These are phyloP conservation scores for Rosa lucieae DNA, from an alignment of 306 rosid genomes.

Conservation along the genomic window DNA sequence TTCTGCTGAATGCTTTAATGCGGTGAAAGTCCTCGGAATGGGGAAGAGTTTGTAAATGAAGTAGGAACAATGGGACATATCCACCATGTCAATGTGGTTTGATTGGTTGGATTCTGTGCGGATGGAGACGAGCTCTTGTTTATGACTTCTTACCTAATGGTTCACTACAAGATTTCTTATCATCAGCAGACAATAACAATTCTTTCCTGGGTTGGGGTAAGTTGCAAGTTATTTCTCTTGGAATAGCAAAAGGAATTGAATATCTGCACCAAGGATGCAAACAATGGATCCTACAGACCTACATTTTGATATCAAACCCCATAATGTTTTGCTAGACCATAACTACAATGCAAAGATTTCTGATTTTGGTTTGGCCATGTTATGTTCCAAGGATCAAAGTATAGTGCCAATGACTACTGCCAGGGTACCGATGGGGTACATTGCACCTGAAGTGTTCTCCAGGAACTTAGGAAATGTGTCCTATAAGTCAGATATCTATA, in stretches of 20 bases:
- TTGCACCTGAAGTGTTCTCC: constrained; percentile 1
- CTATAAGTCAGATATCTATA: constrained; percentile 26
- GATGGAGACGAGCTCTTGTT: constrained; percentile 39
- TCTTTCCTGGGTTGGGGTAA: constrained; percentile 29
- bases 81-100: constrained; percentile 45
- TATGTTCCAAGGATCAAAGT: constrained; percentile 1
- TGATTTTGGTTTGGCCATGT: not conserved
- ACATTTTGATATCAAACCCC: constrained; percentile 1
- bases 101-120: constrained; percentile 45
- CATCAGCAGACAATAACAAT: not conserved
- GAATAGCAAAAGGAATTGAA: not conserved
- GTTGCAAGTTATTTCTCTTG: constrained; percentile 25
- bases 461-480: not conserved
- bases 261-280: not conserved
- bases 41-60: constrained; percentile 21
- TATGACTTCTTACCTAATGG: not conserved
- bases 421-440: not conserved
- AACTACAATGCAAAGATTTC: not conserved
- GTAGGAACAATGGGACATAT: constrained; percentile 40
- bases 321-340: not conserved
- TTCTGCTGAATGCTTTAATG: constrained; percentile 19
- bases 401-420: constrained; percentile 1
- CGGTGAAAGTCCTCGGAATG: constrained; percentile 12
- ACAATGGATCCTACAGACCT: not conserved
- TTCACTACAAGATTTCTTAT: not conserved